Conservation (phyloP, 495 filamentous ascomycete genomes). For the Letharia lupina region DNA sequence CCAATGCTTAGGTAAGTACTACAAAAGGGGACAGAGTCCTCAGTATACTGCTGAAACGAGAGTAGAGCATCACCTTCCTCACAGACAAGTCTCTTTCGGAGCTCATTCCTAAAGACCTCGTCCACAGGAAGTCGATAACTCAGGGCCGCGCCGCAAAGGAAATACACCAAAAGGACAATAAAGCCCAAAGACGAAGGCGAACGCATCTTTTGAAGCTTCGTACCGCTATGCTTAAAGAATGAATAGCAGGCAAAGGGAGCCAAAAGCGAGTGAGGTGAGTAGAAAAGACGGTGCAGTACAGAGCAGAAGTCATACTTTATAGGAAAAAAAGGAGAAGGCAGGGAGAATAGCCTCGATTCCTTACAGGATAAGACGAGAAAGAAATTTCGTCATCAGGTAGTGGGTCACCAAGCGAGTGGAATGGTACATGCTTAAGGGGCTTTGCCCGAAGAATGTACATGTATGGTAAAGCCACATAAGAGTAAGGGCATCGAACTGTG, state of each 20-base stretch:
- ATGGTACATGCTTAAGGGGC: slow-evolving; percentile 4
- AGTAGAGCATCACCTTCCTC: slow-evolving; percentile 2
- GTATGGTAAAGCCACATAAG: not conserved
- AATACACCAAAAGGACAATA: not conserved
- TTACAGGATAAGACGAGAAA: slow-evolving; percentile 8
- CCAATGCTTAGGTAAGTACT: not conserved
- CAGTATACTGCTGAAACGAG: not conserved
- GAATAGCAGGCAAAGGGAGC: not conserved
- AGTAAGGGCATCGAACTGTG: slow-evolving; percentile 3
- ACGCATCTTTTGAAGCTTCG: slow-evolving; percentile 5
- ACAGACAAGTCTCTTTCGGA: slow-evolving; percentile 14
- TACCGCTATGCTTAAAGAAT: not conserved
- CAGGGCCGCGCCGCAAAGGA: slow-evolving; percentile 1
- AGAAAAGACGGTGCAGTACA: not conserved
- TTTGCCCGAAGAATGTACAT: not conserved
- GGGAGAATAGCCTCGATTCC: not conserved
- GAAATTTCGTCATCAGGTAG: not conserved
- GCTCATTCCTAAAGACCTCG: slow-evolving; percentile 2
- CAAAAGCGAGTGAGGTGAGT: slow-evolving; percentile 5
- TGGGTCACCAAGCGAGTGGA: slow-evolving; percentile 1
- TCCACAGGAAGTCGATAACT: slow-evolving; percentile 4
- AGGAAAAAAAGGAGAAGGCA: not conserved
- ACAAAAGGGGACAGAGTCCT: slow-evolving; percentile 17
- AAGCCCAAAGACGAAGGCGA: slow-evolving; percentile 1
- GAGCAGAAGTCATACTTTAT: not conserved